A percentile compares a stretch with the other conserved stretches of the same genome.
phyloP scores from a whole-genome alignment of 768 basidiomycete species.

The Lentinula sp. region DNA sequence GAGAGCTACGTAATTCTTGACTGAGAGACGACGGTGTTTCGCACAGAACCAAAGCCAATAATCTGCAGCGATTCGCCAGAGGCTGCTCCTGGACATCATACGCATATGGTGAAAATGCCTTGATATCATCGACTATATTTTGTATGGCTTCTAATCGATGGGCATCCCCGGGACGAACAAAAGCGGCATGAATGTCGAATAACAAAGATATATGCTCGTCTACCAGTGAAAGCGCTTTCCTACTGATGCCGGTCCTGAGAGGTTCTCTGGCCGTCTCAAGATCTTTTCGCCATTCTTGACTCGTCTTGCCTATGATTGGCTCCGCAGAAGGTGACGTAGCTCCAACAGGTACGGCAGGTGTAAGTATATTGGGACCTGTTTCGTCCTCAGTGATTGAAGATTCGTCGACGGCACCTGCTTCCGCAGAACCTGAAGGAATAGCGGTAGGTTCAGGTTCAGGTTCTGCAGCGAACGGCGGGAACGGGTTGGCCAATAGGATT shows the following conservation, averaged over 20 bases:
- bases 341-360: slow-evolving; percentile 6
- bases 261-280: slow-evolving; percentile 63
- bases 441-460: slow-evolving; percentile 37
- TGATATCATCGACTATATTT: slow-evolving; percentile 74
- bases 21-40: slow-evolving; percentile 62
- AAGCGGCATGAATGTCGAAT: slow-evolving; percentile 82
- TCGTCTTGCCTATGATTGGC: slow-evolving; percentile 31
- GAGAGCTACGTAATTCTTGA: slow-evolving; percentile 41
- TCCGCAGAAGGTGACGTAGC: slow-evolving; percentile 2
- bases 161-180: slow-evolving; percentile 55
- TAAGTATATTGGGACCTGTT: slow-evolving; percentile 4
- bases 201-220: slow-evolving; percentile 85
- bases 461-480: slow-evolving; percentile 60
- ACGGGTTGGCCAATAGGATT: slow-evolving; percentile 75
- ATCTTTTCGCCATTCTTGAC: slow-evolving; percentile 60
- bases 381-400: slow-evolving; percentile 15
- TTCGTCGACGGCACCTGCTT: slow-evolving; percentile 15
- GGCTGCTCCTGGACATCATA: slow-evolving; percentile 71
- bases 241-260: slow-evolving; percentile 57
- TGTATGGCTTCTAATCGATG: slow-evolving; percentile 63
- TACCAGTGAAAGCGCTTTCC: slow-evolving; percentile 69
- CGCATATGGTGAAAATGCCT: slow-evolving; percentile 55
- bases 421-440: slow-evolving; percentile 19
- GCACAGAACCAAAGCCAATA: slow-evolving; percentile 78
- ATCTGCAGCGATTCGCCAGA: slow-evolving; percentile 74